Evolutionary conservation across 75 land plant genomes (phyloP), one percentile per base, ranked within the genome.

Genomic region (Larix kaempferi): DNA sequence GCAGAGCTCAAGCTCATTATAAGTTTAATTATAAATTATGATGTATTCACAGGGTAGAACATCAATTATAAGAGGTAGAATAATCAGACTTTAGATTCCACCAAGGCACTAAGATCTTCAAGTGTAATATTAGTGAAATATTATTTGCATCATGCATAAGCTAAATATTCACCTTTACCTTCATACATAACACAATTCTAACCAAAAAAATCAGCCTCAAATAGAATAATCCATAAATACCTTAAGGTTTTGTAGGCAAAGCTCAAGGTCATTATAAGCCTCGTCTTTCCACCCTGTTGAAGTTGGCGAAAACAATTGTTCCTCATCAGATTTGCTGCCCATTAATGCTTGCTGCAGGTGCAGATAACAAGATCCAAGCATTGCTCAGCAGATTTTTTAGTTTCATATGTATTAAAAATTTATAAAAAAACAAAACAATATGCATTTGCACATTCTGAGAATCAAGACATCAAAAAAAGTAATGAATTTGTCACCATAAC

Each of bases 271-370:
- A 79, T 39, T 80, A 54, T 57, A 52, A 3, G 80, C 58, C 55
- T 71, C 76, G 78, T 86, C 83, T 61, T 75, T 82, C 16, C 33
- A 25, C 2, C 25, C 56, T 59, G 19, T 35, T 60, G 55, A 73
- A 57, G 73, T 84, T 59, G 85, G 64, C 15, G 94, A 91, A 82
- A 95, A 93, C 19, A 95, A 90, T 77, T 85, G 88, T 73, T 92
- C 95, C 71, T 90, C 91, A 58, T 85, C 99, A 1, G 87, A 83
- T 29, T 78, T 87, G 78, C 86, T 94, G 69, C 99, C 99, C 78
- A 94, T 92, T 85, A 94, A 84, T 75, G 88, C 86, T 96, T 96
- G 91, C 99, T 94, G 91, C 41, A 19, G 22, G 83, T 56, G 56
- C 17, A 73, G 7, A 62, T 33, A 26, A 55, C 23, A 62, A 62